Evolutionary conservation across 768 basidiomycete genomes (phyloP).

Genomic region (Hydnum rufescens): DNA sequence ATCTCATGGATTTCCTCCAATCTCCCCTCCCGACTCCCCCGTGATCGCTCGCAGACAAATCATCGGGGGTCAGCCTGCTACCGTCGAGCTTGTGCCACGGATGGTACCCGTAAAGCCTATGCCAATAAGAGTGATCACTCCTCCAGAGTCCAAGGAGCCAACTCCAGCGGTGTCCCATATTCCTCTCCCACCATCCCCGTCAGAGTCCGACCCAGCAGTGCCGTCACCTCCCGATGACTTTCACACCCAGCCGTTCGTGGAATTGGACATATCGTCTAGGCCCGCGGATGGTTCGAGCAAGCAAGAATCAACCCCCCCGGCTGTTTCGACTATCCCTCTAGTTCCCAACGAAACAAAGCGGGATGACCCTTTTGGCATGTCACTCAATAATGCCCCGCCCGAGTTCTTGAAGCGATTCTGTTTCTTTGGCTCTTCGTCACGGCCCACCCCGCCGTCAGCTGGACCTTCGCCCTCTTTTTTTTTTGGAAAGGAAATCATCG

Average conservation of each 20-base stretch:
- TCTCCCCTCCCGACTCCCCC: neutral
- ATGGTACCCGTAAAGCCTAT: neutral
- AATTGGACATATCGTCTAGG: too few species aligned
- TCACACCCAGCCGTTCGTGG: too few species aligned
- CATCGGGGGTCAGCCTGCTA: too few species aligned
- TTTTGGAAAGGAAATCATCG: too few species aligned
- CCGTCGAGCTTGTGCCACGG: neutral
- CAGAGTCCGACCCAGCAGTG: neutral
- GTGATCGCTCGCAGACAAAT: neutral
- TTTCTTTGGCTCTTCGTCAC: conserved; percentile 9
- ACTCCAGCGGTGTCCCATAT: neutral
- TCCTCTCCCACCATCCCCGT: neutral
- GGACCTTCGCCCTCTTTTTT: too few species aligned
- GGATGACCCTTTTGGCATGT: too few species aligned
- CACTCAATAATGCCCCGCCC: conserved; percentile 2
- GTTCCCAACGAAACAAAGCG: too few species aligned
- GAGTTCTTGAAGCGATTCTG: conserved; percentile 10
- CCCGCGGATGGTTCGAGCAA: too few species aligned
- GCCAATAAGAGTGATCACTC: neutral
- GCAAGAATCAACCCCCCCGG: too few species aligned
- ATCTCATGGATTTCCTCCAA: neutral
- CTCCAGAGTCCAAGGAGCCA: neutral
- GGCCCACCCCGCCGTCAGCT: too few species aligned
- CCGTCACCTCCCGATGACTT: neutral
- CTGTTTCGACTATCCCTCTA: too few species aligned